Evolutionary conservation across 495 filamentous ascomycete genomes (phyloP), one percentile per base, ranked within the genome.

Genomic region (Evansstolkia leycettana): DNA sequence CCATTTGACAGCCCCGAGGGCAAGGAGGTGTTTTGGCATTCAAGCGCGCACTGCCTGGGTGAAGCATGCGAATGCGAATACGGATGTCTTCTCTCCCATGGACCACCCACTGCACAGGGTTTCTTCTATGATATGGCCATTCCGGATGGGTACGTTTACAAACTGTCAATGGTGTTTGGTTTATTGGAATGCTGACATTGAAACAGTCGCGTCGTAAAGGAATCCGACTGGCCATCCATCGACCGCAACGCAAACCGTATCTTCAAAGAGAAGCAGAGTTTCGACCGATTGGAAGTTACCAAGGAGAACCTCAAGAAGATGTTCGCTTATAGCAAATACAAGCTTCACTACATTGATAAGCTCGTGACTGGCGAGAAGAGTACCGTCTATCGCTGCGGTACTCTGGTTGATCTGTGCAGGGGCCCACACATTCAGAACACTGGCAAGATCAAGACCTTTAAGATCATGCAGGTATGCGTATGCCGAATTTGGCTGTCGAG

Each of bases 91-190:
- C 70, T 98, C 31, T 93, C 84, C 44, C 86, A 94, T 49, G 90
- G 90, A 7, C 90, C 90, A 14, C 90, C 88, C 6, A 84, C 84
- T 20, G 77, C 88, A 10, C 79, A 88, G 57, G 90, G 92, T 24
- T 98, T 96, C 71, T 96, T 92, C 68, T 96, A 96, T 58, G 89
- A 98, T 52, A 94, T 96, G 87, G 79, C 77, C 11, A 72, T 94
- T 14, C 79, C 80, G 16, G 81, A 75, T 16, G 74, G 72, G 47
- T 76, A 64, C 29, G 58, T 45, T 17, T 5, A 29, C 16, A 13
- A 30, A 11, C n/a, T 16, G 10, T 8, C 7, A n/a, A n/a, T n/a
- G n/a, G 7, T 8, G 2, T 10, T 16, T 9, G 12, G 36, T 35
- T 15, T 17, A 25, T 39, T 34, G 25, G 31, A 33, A 34, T 32